phyloP scores from a whole-genome alignment of 1,139 yeast species.

The Scheffersomyces segobiensis region DNA sequence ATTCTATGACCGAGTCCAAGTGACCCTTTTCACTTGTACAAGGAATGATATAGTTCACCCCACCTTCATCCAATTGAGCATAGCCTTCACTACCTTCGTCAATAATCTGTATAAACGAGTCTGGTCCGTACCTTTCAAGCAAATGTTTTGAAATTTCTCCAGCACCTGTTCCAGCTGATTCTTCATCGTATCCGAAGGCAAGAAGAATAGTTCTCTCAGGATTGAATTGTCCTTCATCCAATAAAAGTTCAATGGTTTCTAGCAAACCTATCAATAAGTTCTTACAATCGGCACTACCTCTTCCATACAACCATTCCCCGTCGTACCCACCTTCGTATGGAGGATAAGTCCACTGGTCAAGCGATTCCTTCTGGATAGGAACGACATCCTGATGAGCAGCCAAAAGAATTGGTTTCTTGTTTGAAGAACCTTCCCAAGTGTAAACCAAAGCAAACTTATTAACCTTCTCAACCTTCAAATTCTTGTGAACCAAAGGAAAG shows the following conservation, averaged over 20 bases:
- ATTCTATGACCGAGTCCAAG: conserved; percentile 35
- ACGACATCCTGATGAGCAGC: conserved; percentile 55
- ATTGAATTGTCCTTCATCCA: conserved; percentile 31
- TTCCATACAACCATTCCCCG: conserved; percentile 41
- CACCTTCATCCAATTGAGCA: conserved; percentile 30
- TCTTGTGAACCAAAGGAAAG: conserved; percentile 34
- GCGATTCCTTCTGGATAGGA: conserved; percentile 44
- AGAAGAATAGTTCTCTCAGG: conserved; percentile 45
- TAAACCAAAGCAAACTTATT: conserved; percentile 35
- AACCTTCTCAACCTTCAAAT: conserved; percentile 30
- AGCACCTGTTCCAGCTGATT: conserved; percentile 42
- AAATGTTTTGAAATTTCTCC: conserved; percentile 29
- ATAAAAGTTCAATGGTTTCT: conserved; percentile 42
- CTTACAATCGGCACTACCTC: conserved; percentile 53
- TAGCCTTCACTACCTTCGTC: conserved; percentile 47
- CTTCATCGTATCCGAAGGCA: conserved; percentile 54
- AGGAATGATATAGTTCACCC: conserved; percentile 54
- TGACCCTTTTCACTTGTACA: conserved; percentile 53
- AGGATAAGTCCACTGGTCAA: conserved; percentile 41
- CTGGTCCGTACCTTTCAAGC: conserved; percentile 34
- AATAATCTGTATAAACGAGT: conserved; percentile 41
- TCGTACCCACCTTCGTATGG: conserved; percentile 46
- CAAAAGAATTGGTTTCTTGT: conserved; percentile 40
- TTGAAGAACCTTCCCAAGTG: conserved; percentile 36
- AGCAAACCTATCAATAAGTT: conserved; percentile 41